A percentile compares a stretch with the other conserved stretches of the same genome.
Conservation (phyloP, 2,329 filamentous ascomycete species). For the Apiospora hydei region DNA sequence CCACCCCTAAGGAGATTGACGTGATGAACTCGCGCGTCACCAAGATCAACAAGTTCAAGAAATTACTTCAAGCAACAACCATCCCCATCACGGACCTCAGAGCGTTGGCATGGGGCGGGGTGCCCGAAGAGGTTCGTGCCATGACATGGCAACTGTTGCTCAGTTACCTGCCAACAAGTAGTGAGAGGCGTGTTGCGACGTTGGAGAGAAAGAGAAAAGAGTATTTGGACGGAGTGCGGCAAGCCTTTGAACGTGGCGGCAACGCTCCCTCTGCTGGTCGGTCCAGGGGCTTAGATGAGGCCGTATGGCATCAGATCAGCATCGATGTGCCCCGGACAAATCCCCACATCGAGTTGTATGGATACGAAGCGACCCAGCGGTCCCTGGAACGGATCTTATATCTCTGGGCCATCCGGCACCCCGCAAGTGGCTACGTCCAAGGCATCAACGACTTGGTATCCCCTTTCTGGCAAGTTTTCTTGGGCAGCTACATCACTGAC, state of each 20-base stretch:
- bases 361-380: conserved; percentile 93
- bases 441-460: conserved; percentile 98
- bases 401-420: conserved; percentile 96
- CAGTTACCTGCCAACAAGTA: conserved; percentile 96
- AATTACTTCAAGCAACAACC: conserved; percentile 88
- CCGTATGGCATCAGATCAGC: conserved; percentile 99
- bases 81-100: conserved; percentile 86
- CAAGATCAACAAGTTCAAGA: conserved; percentile 98
- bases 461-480: conserved; percentile 97
- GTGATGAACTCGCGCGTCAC: conserved; percentile 86
- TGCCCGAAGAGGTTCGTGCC: conserved; percentile 92
- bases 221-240: conserved; percentile 89
- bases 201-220: conserved; percentile 95
- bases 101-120: conserved; percentile 88
- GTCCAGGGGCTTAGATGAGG: conserved; percentile 82
- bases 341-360: conserved; percentile 92
- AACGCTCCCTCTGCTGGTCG: conserved; percentile 52
- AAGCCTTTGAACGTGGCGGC: conserved; percentile 73
- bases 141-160: conserved; percentile 99
- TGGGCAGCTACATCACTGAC: conserved; percentile 94
- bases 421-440: conserved; percentile 96
- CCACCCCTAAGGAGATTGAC: conserved; percentile 83
- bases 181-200: conserved; percentile 87
- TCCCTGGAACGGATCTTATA: conserved; percentile 95
- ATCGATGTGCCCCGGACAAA: conserved; percentile 97